Base-by-base conservation (phyloP, 2,329 filamentous ascomycete species). In the Elsinoe batatas region DNA sequence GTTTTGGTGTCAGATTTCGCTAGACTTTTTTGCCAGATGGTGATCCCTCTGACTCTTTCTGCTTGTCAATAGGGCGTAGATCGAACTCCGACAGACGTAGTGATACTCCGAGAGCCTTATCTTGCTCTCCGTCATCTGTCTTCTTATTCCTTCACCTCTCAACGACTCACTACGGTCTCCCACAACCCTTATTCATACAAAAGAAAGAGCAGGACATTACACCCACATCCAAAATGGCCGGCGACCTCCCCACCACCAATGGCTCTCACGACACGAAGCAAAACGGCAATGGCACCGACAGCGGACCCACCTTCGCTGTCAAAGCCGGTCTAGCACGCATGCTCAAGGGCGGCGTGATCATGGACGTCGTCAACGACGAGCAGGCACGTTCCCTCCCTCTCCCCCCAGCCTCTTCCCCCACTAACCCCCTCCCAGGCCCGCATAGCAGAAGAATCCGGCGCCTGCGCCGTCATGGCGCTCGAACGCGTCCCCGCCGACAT, bases 261-360 rank as follows among this genome's bases (percentile, higher is more conserved):
- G 72, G 71, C 64, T 61, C 69, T 61, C 63, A 57, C 64, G 67
- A 57, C 35, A 47, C 53, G 40, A 50, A 49, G 40, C 37, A 56
- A 57, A 65, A 62, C 57, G 64, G 60, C 58, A 64, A 68, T 58
- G 65, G 62, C 26, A 63, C 72, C 50, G 64, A 68, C 58, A 64
- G 62, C 22, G 63, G 72, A 49, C 69, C 73, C 63, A 78, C 82
- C 72, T 95, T 96, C 73, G 84, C 84, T 63, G 85, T 96, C 79
- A 98, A 98, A 81, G 87, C 89, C 54, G 93, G 91, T 58, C 79
- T 98, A 61, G 93, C 93, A 20, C 87, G 95, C 73, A 98, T 98
- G 93, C 78, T 97, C 74, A 96, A 97, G 79, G 93, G 93, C 69
- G 93, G 93, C 66, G 93, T 98, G 62, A 98, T 98, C 74, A 98